Base-by-base conservation (phyloP, 805 yeast genomes). In the Saccharomycopsis javanensis region DNA sequence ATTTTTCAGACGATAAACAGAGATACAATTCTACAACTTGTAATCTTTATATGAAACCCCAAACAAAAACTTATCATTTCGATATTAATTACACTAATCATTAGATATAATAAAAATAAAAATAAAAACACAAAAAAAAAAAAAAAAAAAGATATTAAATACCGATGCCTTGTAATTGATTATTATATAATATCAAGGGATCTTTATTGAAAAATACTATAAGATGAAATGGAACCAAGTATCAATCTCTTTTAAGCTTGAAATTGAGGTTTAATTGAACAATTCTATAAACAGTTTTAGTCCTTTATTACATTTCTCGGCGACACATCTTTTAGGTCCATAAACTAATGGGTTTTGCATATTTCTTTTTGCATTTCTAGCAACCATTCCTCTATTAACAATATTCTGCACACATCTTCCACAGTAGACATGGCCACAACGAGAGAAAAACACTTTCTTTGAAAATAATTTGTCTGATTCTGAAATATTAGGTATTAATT, bases 381-480 rank as follows among this genome's bases (percentile, higher is more conserved):
- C 51, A 23, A 53, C 23, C 15, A 5, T n/a, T 28, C 34, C 18
- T 27, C 42, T 45, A n/a, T 20, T 50, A 16, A 33, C 62, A 64
- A 63, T 78, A 75, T 82, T 78, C 62, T 80, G 80, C 23, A 85
- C 86, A 70, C 97, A 89, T 46, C 92, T 70, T 0, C 96, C 97
- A 69, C 97, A 89, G 67, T 80, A 89, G 0, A 83, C 78, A 71
- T 89, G 97, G 0, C 96, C 96, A 72, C 97, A 89, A 42, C 71
- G 69, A 0, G 87, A 78, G 18, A 77, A 75, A 65, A 83, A 89
- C 1, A 85, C 78, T 59, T 89, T 76, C 64, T 75, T 80, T 0
- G 91, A 84, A 34, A 86, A 70, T 56, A 79, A 83, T 18, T 71
- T 64, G 64, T 87, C 95, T 0, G 73, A 71, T 10, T 72, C 75